Evolutionary conservation across 2,329 filamentous ascomycete genomes (phyloP).

Genomic region (Ophiostoma sp.): DNA sequence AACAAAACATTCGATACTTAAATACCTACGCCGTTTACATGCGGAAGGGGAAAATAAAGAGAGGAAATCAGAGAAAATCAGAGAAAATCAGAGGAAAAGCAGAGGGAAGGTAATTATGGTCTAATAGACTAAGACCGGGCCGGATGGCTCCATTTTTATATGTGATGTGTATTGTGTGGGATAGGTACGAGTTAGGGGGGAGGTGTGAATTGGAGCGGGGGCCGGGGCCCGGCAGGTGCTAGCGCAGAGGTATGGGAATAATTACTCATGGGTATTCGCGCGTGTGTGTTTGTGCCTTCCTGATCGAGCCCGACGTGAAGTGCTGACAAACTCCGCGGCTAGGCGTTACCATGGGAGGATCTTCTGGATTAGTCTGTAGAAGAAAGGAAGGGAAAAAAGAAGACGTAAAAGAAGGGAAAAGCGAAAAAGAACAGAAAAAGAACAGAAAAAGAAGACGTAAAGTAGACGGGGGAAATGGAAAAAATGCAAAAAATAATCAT

Average conservation of each 20-base stretch:
- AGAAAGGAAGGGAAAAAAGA: not conserved
- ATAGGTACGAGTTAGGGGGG: not conserved
- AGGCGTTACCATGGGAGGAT: not conserved
- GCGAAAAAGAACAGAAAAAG: not conserved
- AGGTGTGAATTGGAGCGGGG: slow-evolving; percentile 4
- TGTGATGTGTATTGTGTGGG: not conserved
- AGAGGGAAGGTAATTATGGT: not conserved
- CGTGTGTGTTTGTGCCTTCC: not conserved
- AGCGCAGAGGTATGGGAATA: not conserved
- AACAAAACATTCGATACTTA: no score
- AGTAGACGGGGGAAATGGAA: not conserved
- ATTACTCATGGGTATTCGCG: not conserved
- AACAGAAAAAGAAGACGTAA: no score
- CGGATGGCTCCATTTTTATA: not conserved
- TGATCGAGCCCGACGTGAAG: not conserved
- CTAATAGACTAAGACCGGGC: not conserved
- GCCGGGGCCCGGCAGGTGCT: slow-evolving; percentile 11
- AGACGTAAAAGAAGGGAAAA: not conserved
- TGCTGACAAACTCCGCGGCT: not conserved
- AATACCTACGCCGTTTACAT: not conserved
- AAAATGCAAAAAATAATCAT: not conserved
- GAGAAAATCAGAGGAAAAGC: not conserved
- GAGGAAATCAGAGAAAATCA: not conserved
- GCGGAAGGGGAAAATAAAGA: not conserved
- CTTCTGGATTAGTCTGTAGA: not conserved